phyloP scores from a whole-genome alignment of 352 stramenopile genomes.

The Thalassiosira ordinaria region DNA sequence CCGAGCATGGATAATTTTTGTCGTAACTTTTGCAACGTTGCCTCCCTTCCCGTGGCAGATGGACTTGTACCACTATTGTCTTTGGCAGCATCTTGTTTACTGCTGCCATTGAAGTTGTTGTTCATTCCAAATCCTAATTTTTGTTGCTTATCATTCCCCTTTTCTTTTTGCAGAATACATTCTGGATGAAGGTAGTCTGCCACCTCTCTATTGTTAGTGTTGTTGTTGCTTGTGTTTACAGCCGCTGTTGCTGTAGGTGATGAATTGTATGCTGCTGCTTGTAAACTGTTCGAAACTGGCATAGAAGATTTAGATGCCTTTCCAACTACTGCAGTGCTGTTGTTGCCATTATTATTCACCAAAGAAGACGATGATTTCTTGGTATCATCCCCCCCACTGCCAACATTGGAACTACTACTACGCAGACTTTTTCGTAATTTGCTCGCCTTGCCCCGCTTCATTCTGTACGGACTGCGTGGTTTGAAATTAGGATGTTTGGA shows the following conservation, averaged over 20 bases:
- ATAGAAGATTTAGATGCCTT: too few relatives aligned
- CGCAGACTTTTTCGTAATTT: too few relatives aligned
- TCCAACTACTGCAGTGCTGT: too few relatives aligned
- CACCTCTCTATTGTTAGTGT: too few relatives aligned
- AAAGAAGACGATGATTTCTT: too few relatives aligned
- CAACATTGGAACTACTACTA: too few relatives aligned
- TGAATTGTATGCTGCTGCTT: too few relatives aligned
- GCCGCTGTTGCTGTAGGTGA: background rate
- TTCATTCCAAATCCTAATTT: constrained; percentile 9
- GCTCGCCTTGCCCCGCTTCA: constrained; percentile 7
- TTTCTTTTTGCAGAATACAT: constrained; percentile 47
- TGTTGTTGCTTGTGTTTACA: constrained; percentile 9
- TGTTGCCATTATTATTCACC: too few relatives aligned
- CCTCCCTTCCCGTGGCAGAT: constrained; percentile 42
- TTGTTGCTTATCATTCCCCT: constrained; percentile 25
- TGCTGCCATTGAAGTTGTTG: background rate
- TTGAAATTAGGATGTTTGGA: too few relatives aligned
- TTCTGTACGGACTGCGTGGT: constrained; percentile 6
- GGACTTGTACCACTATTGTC: constrained; percentile 4
- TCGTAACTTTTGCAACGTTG: constrained; percentile 40
- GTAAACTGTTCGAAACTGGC: too few relatives aligned
- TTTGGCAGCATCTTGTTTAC: background rate
- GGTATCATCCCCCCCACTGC: too few relatives aligned
- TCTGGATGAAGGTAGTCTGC: constrained; percentile 43
- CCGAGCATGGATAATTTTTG: constrained; percentile 47